Conservation (phyloP, 768 basidiomycete species). For the Serendipita indica region DNA sequence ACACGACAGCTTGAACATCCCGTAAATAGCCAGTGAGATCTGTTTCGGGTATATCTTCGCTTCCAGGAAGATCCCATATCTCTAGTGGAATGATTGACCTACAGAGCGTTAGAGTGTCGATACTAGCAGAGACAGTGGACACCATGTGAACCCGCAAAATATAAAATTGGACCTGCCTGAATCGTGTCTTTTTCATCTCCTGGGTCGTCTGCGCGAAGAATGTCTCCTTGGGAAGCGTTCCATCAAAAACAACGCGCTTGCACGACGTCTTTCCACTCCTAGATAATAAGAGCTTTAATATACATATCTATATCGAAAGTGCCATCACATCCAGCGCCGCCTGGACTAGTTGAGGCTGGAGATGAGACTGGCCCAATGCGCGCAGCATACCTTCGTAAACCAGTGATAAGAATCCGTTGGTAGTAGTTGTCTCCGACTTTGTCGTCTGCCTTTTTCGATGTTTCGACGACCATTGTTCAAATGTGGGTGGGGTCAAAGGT, state of each 20-base stretch:
- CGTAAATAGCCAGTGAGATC: not conserved
- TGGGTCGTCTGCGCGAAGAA: conserved; percentile 6
- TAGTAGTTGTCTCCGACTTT: not conserved
- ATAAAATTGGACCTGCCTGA: not conserved
- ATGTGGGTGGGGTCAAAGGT: no score
- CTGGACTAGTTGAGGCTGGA: not conserved
- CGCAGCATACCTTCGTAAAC: not conserved
- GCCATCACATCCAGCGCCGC: not conserved
- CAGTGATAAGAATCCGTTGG: not conserved
- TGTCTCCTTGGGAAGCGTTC: conserved; percentile 4
- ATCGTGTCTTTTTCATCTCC: not conserved
- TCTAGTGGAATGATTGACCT: conserved; percentile 1
- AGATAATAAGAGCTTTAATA: not conserved
- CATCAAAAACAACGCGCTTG: conserved; percentile 2
- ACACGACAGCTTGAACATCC: not conserved
- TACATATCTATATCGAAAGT: not conserved
- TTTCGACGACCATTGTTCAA: not conserved
- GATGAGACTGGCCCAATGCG: not conserved
- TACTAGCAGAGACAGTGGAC: not conserved
- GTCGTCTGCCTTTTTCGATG: not conserved
- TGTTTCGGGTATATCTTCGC: not conserved
- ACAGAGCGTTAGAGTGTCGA: not conserved
- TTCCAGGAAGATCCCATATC: conserved; percentile 6
- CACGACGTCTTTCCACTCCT: conserved; percentile 9
- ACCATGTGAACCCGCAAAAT: not conserved